Conservation (phyloP, 108 stramenopile species). For the Pseudonitzschia pungens region DNA sequence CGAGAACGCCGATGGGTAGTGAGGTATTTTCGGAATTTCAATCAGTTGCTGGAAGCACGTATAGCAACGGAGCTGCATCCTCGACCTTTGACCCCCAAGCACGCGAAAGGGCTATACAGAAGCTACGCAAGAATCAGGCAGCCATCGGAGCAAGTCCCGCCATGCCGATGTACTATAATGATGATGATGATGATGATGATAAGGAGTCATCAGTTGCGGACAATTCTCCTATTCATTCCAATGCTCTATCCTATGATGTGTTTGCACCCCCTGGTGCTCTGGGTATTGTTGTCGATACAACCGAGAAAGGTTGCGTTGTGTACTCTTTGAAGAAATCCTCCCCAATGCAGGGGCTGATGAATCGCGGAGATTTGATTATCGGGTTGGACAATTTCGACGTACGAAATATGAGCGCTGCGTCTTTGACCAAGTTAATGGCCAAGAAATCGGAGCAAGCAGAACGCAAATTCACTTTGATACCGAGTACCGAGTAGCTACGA, state of each 20-base stretch:
- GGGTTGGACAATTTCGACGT: constrained; percentile 80
- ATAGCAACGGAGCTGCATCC: constrained; percentile 35
- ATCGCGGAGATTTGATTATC: constrained; percentile 80
- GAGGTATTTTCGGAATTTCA: constrained; percentile 28
- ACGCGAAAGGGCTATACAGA: constrained; percentile 27
- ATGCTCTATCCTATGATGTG: constrained; percentile 63
- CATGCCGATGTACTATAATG: constrained; percentile 37
- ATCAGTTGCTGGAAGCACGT: constrained; percentile 27
- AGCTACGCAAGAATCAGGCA: constrained; percentile 13
- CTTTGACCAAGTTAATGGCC: constrained; percentile 81
- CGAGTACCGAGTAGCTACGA: constrained; percentile 14
- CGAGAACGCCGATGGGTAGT: constrained; percentile 25
- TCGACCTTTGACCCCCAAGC: constrained; percentile 41
- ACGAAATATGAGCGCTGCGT: constrained; percentile 72
- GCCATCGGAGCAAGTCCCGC: constrained; percentile 24
- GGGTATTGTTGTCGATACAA: constrained; percentile 84
- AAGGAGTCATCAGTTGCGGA: not conserved
- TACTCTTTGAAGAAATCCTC: constrained; percentile 77
- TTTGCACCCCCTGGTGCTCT: constrained; percentile 80
- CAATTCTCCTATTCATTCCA: not conserved
- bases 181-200: constrained; percentile 32
- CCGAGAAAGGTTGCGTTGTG: constrained; percentile 71
- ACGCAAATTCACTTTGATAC: constrained; percentile 71
- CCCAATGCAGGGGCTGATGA: constrained; percentile 71
- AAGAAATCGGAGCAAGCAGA: constrained; percentile 59